A percentile compares a stretch with the other conserved stretches of the same genome.
Conservation (phyloP, 345 rosid species). For the Lepidium didymum region DNA sequence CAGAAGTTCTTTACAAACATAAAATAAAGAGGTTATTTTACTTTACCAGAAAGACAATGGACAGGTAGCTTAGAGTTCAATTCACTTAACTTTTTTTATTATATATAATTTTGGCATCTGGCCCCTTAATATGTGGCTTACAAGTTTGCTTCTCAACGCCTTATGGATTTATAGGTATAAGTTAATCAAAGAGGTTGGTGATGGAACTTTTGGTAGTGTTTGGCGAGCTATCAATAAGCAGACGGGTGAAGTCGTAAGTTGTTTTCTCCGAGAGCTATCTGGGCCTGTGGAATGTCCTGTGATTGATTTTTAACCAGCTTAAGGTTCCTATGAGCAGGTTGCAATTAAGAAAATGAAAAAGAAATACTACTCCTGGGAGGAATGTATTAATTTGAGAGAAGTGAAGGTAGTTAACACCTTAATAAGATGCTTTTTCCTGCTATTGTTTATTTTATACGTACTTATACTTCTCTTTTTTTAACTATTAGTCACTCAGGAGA, state of each 20-base stretch:
- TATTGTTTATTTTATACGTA: not conserved
- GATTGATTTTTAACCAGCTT: not conserved
- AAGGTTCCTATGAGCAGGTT: conserved; percentile 43
- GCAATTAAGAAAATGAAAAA: conserved; percentile 98
- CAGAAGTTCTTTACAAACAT: conserved; percentile 33
- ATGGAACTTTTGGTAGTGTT: conserved; percentile 95
- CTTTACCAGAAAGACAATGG: conserved; percentile 54
- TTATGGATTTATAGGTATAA: conserved; percentile 52
- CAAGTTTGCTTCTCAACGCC: not conserved
- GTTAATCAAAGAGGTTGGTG: conserved; percentile 93
- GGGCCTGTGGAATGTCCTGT: not conserved
- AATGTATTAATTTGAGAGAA: conserved; percentile 88
- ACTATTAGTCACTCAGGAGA: conserved; percentile 62
- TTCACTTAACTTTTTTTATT: not conserved
- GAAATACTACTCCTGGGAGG: conserved; percentile 91
- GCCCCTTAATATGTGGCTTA: not conserved
- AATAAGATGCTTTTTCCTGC: not conserved
- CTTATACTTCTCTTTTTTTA: not conserved
- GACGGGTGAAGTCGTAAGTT: conserved; percentile 91
- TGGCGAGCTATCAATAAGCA: conserved; percentile 87
- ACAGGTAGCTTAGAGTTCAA: conserved; percentile 47
- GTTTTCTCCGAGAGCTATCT: not conserved
- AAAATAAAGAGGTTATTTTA: conserved; percentile 53
- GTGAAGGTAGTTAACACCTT: conserved; percentile 56
- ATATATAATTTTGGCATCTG: not conserved